Conservation (phyloP, 257 asterid genomes). For the Scutellaria barbata region DNA sequence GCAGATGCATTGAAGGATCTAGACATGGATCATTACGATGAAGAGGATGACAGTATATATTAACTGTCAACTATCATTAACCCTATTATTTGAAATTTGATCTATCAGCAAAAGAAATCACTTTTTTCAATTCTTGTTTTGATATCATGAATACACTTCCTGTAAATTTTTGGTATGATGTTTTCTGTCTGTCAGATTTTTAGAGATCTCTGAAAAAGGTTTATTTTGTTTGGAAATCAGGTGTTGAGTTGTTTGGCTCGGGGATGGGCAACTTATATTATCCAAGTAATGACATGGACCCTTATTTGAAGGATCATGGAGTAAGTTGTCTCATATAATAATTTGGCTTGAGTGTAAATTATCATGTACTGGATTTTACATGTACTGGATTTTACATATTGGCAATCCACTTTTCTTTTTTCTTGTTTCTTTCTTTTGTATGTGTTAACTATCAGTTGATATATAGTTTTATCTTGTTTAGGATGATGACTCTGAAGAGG, state of each 20-base stretch:
- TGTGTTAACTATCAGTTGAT: neutral
- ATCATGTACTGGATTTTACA: no score
- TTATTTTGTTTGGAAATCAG: constrained; percentile 41
- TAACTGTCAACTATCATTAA: neutral
- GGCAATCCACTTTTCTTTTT: constrained; percentile 5
- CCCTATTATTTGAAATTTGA: neutral
- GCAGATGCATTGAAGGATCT: constrained; percentile 70
- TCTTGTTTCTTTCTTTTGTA: no score
- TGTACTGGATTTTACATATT: neutral
- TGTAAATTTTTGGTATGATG: constrained; percentile 9
- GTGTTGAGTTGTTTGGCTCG: constrained; percentile 72
- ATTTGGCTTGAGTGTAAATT: neutral
- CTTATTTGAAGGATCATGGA: constrained; percentile 65
- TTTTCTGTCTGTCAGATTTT: neutral
- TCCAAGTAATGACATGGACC: constrained; percentile 77
- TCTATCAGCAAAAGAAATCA: neutral
- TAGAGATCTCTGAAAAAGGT: neutral
- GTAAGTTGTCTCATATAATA: constrained; percentile 45
- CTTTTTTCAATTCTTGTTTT: constrained; percentile 1
- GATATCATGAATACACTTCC: constrained; percentile 5
- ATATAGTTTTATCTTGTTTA: constrained; percentile 35
- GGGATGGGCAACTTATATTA: constrained; percentile 64
- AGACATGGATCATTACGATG: constrained; percentile 86
- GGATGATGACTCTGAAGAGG: constrained; percentile 83
- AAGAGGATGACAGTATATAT: constrained; percentile 80